These are phyloP conservation scores for Hortaea werneckii DNA, from an alignment of 2,329 filamentous ascomycete genomes.

Conservation along the genomic window DNA sequence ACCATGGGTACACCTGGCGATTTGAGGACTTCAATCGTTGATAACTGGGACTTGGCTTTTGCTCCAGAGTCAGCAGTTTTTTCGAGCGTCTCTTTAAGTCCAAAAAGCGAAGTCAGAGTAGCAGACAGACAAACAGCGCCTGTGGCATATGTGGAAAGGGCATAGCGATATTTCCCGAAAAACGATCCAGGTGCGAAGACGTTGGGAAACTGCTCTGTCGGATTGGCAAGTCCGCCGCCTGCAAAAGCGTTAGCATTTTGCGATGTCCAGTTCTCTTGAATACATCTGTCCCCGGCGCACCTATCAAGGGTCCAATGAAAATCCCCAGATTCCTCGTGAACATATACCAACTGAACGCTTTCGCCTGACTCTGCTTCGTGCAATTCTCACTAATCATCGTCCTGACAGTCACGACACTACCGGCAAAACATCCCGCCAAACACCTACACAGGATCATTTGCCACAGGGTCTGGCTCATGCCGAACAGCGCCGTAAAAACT, in stretches of 20 bases:
- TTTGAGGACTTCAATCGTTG: conserved; percentile 47
- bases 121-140: conserved; percentile 45
- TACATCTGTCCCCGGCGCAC: conserved; percentile 12
- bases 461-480: conserved; percentile 53
- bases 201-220: conserved; percentile 51
- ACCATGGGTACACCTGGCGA: conserved; percentile 56
- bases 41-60: conserved; percentile 26
- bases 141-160: conserved; percentile 51
- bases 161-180: conserved; percentile 56
- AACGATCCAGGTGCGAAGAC: conserved; percentile 48
- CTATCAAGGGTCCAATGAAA: conserved; percentile 57
- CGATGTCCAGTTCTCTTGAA: not conserved
- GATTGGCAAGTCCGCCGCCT: conserved; percentile 61
- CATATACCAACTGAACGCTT: conserved; percentile 66
- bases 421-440: conserved; percentile 62
- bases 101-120: conserved; percentile 43
- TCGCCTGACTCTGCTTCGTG: conserved; percentile 59
- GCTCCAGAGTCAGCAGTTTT: conserved; percentile 4
- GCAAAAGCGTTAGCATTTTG: not conserved
- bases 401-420: conserved; percentile 62
- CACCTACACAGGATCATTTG: conserved; percentile 68
- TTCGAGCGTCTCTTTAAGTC: conserved; percentile 41
- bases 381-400: conserved; percentile 69
- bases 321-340: conserved; percentile 65
- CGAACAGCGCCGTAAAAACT: conserved; percentile 54